phyloP scores from a whole-genome alignment of 2,329 filamentous ascomycete genomes.

The Clarireedia monteithiana region DNA sequence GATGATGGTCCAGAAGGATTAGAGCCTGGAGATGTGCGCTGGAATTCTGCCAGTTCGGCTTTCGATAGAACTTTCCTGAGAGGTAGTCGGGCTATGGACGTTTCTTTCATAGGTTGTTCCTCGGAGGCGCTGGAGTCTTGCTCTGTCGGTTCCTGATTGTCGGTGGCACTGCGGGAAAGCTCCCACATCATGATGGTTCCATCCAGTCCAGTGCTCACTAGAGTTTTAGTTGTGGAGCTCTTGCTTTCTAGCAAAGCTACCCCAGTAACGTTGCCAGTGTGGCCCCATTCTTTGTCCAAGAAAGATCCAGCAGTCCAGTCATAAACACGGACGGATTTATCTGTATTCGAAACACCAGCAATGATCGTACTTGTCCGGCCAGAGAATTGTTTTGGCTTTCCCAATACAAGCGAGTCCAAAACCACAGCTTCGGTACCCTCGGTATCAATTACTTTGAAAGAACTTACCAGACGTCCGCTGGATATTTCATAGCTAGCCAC shows the following conservation, averaged over 20 bases:
- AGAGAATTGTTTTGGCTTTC: slow-evolving; percentile 45
- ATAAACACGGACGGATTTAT: slow-evolving; percentile 91
- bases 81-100: slow-evolving; percentile 57
- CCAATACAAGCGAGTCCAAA: slow-evolving; percentile 68
- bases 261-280: slow-evolving; percentile 88
- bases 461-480: slow-evolving; percentile 60
- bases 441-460: slow-evolving; percentile 78
- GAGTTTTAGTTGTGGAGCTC: slow-evolving; percentile 44
- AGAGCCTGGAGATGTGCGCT: slow-evolving; percentile 39
- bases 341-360: slow-evolving; percentile 83
- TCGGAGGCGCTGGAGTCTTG: slow-evolving; percentile 11
- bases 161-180: slow-evolving; percentile 20
- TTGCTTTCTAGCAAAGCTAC: slow-evolving; percentile 59
- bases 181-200: slow-evolving; percentile 75
- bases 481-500: slow-evolving; percentile 54
- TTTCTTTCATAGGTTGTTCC: slow-evolving; percentile 35
- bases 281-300: slow-evolving; percentile 85
- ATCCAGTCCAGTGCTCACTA: slow-evolving; percentile 71
- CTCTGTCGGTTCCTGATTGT: slow-evolving; percentile 18
- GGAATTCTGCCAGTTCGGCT: slow-evolving; percentile 77
- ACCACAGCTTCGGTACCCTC: slow-evolving; percentile 75
- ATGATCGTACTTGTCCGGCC: slow-evolving; percentile 53
- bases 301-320: slow-evolving; percentile 69
- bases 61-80: slow-evolving; percentile 80
- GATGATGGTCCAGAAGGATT: slow-evolving; percentile 41